These are phyloP conservation scores for Wallacemonas collosoma DNA, from an alignment of 208 protist species.

Conservation along the genomic window DNA sequence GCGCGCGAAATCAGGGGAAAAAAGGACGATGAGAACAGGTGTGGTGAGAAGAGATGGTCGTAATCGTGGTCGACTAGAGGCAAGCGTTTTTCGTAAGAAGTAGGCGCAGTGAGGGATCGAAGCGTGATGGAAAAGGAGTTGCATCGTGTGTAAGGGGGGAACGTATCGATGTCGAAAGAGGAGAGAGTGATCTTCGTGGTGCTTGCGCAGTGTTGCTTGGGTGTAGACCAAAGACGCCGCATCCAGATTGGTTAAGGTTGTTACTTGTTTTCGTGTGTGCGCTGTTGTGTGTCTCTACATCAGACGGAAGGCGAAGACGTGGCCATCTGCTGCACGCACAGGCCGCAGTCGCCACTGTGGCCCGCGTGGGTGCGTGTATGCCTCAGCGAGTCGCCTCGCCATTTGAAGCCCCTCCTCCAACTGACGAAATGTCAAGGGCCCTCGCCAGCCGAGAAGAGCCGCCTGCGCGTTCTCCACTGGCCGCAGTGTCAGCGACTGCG, in stretches of 20 bases:
- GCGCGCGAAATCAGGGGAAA: neutral
- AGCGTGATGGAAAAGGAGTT: too few species aligned
- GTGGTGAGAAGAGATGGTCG: neutral
- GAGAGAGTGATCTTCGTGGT: too few species aligned
- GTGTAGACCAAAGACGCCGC: too few species aligned
- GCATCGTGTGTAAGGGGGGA: too few species aligned
- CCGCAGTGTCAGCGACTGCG: conserved; percentile 5
- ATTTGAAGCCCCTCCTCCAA: conserved; percentile 63
- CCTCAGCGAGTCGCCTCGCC: conserved; percentile 44
- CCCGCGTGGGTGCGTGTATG: neutral
- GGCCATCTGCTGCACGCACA: neutral
- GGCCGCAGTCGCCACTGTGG: neutral
- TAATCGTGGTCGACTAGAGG: neutral
- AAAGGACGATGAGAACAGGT: conserved; percentile 1
- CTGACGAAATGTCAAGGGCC: conserved; percentile 41
- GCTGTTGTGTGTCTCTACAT: neutral
- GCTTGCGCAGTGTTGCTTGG: too few species aligned
- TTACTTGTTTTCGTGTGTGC: conserved; percentile 4
- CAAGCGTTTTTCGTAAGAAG: too few species aligned
- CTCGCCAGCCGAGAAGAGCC: conserved; percentile 32
- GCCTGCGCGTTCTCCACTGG: conserved; percentile 52
- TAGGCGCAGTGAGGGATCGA: too few species aligned
- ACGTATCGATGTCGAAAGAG: too few species aligned
- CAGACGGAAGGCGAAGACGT: conserved; percentile 3
- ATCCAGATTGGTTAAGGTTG: neutral